These are phyloP conservation scores for Anthostomella pinea DNA, from an alignment of 2,329 filamentous ascomycete species.

Conservation along the genomic window DNA sequence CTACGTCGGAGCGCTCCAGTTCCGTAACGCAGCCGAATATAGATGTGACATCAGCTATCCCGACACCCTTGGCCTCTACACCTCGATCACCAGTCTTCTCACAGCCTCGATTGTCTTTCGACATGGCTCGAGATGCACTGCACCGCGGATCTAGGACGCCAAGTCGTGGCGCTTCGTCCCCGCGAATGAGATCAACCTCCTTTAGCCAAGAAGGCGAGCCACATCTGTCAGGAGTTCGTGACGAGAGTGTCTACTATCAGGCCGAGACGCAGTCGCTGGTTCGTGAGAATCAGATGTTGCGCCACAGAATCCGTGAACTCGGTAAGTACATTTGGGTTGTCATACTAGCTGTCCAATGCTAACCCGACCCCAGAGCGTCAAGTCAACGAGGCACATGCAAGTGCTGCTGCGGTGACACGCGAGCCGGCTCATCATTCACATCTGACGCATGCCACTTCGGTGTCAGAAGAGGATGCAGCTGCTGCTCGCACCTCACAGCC, in stretches of 20 bases:
- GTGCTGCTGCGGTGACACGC: slow-evolving; percentile 35
- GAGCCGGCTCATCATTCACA: slow-evolving; percentile 50
- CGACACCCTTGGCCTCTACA: slow-evolving; percentile 41
- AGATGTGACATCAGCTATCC: slow-evolving; percentile 34
- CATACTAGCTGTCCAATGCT: slow-evolving; percentile 7
- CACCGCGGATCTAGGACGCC: slow-evolving; percentile 57
- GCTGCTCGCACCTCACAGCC: slow-evolving; percentile 11
- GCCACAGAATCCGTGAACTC: slow-evolving; percentile 69
- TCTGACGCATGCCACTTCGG: slow-evolving; percentile 45
- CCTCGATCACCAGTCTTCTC: slow-evolving; percentile 50
- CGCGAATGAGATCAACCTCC: slow-evolving; percentile 55
- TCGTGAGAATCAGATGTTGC: slow-evolving; percentile 80
- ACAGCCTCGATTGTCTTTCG: slow-evolving; percentile 56
- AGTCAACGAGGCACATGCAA: slow-evolving; percentile 42
- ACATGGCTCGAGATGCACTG: slow-evolving; percentile 54
- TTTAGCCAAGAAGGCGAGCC: slow-evolving; percentile 59
- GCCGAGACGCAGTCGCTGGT: slow-evolving; percentile 76
- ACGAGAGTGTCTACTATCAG: slow-evolving; percentile 77
- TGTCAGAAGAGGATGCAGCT: slow-evolving; percentile 38
- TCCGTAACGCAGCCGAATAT: slow-evolving; percentile 35
- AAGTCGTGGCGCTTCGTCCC: slow-evolving; percentile 52
- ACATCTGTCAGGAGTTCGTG: slow-evolving; percentile 61
- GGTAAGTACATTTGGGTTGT: slow-evolving; percentile 42
- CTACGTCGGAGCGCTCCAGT: slow-evolving; percentile 43
- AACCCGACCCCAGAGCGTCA: slow-evolving; percentile 45